phyloP scores from a whole-genome alignment of 2,329 filamentous ascomycete species.

The Leptosphaerulina australis region DNA sequence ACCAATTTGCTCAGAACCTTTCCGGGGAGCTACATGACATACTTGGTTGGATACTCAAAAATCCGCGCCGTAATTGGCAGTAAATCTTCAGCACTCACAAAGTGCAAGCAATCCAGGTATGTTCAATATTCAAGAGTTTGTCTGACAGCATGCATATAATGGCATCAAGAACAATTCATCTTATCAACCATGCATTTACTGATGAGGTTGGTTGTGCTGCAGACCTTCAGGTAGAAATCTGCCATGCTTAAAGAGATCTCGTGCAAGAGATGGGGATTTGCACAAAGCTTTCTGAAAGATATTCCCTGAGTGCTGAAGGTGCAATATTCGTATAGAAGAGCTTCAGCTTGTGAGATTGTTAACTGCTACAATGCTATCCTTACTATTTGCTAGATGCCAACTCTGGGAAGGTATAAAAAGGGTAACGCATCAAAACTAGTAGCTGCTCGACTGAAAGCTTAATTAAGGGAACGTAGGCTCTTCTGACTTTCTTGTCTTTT shows the following conservation, averaged over 20 bases:
- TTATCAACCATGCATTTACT: conserved; percentile 14
- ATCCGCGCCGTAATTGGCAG: conserved; percentile 7
- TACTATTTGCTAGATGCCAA: background rate
- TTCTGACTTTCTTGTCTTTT: background rate
- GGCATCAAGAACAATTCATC: conserved; percentile 15
- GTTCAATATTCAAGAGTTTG: conserved; percentile 13
- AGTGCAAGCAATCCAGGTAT: conserved; percentile 6
- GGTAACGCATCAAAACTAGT: background rate
- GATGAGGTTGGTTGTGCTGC: conserved; percentile 6
- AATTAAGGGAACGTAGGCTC: conserved; percentile 8
- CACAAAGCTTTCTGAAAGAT: background rate
- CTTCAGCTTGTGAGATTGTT: background rate
- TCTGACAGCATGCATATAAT: background rate
- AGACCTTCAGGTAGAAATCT: conserved; percentile 12
- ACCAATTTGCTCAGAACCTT: too few relatives aligned
- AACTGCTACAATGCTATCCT: conserved; percentile 1
- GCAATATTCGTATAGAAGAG: background rate
- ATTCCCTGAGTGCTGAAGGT: background rate
- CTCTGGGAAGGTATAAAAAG: background rate
- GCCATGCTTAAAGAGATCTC: background rate
- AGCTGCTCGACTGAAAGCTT: conserved; percentile 18
- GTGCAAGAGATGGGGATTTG: background rate
- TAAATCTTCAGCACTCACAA: conserved; percentile 19
- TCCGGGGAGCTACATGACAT: too few relatives aligned
- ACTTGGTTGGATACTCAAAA: too few relatives aligned